phyloP scores from a whole-genome alignment of 2,329 filamentous ascomycete species.

The Colletotrichum trifolii region DNA sequence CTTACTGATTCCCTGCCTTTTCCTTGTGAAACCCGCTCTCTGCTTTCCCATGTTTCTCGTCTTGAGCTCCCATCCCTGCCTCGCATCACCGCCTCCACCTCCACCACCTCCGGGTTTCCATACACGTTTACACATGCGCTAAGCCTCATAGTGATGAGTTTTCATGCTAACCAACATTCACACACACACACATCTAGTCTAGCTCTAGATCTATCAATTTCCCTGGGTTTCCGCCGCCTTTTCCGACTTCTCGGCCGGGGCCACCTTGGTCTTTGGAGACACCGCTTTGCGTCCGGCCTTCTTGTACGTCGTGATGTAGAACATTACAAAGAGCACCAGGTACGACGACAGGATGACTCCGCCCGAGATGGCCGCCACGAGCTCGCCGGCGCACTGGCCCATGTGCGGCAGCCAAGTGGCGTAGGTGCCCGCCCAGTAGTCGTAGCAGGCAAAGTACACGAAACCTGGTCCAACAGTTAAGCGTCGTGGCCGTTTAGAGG shows the following conservation, averaged over 20 bases:
- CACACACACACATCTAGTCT: too few species aligned
- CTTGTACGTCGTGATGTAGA: constrained; percentile 71
- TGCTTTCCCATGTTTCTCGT: too few species aligned
- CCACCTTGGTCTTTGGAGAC: constrained; percentile 1
- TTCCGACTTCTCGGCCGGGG: constrained; percentile 5
- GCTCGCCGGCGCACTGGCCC: constrained; percentile 79
- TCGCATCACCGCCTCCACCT: too few species aligned
- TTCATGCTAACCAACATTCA: too few species aligned
- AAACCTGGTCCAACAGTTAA: constrained; percentile 8
- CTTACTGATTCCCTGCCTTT: too few species aligned
- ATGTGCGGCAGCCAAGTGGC: constrained; percentile 76
- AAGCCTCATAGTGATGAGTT: too few species aligned
- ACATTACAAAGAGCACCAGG: constrained; percentile 80
- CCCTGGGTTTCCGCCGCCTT: too few species aligned
- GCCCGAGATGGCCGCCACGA: constrained; percentile 81
- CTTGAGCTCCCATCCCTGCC: too few species aligned
- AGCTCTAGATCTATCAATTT: too few species aligned
- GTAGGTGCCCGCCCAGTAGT: constrained; percentile 79
- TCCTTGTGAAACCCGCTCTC: too few species aligned
- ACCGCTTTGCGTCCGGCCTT: constrained; percentile 10
- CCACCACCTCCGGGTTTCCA: too few species aligned
- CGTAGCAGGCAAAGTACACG: constrained; percentile 80
- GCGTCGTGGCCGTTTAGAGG: constrained; percentile 14
- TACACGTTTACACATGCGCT: too few species aligned
- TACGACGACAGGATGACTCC: constrained; percentile 81